Base-by-base conservation (phyloP, 345 rosid genomes). In the Cardamine occulta region DNA sequence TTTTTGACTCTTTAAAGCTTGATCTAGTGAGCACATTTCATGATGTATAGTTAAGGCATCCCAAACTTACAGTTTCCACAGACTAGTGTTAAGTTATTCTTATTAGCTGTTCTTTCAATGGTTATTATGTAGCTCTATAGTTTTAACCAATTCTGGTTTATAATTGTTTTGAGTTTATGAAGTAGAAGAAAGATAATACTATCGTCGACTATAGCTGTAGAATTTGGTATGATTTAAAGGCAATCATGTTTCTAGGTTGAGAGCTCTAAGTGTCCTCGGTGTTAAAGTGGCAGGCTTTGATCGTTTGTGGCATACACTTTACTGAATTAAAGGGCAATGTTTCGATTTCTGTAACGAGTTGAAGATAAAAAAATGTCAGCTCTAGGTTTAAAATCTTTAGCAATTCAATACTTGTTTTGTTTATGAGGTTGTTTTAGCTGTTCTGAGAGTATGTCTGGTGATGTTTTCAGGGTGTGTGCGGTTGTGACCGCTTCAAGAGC, bases 401-500 rank as follows among this genome's bases (percentile, higher is more conserved):
- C 24, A 44, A 40, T 51, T 42, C 48, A 2, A 2, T 4, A 8
- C 8, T 34, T 48, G 37, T 47, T 17, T 47, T 17, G 52, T n/a
- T 45, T 15, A 14, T n/a, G 48, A n/a, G 9, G 14, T 29, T 53
- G 47, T 42, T 45, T 11, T 55, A 6, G 40, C 14, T 58, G 32
- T 21, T 68, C 54, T 61, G 39, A 68, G 37, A 9, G 29, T 42
- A 0, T 63, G 0, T 64, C 5, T 65, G 37, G 21, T 34, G 44
- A 64, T 58, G 48, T 65, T 63, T 57, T 55, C 91, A 96, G 98
- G 99, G 99, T 75, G 93, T 96, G 17, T 93, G 99, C 1, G 98
- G 99, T 63, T 96, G 99, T 44, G 99, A 89, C 80, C 85, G 98
- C 75, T 96, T 89, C 76, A 86, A 80, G 77, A 85, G 80, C 32